phyloP scores from a whole-genome alignment of 2,329 filamentous ascomycete species.

The Colletotrichum spinosum region DNA sequence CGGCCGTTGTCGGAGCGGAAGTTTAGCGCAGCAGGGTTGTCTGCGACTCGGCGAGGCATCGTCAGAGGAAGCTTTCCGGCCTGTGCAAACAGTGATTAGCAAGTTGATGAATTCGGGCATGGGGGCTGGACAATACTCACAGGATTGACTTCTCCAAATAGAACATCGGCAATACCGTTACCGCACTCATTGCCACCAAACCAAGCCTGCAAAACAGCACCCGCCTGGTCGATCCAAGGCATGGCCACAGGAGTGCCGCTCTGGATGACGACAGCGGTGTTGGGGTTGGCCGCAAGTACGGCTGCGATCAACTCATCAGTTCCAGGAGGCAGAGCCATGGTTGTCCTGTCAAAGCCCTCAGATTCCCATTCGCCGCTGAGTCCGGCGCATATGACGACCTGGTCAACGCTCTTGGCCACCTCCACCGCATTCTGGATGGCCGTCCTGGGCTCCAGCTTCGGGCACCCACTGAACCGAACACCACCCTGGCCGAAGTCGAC shows the following conservation, averaged over 20 bases:
- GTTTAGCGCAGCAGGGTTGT: constrained; percentile 78
- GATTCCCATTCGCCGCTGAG: constrained; percentile 59
- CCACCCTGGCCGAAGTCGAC: constrained; percentile 46
- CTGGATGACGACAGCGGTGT: constrained; percentile 69
- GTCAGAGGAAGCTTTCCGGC: constrained; percentile 80
- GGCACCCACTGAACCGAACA: constrained; percentile 43
- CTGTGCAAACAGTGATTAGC: constrained; percentile 50
- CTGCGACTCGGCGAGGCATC: constrained; percentile 71
- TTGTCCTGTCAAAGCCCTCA: constrained; percentile 75
- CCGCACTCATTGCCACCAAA: constrained; percentile 44
- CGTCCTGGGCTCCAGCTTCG: constrained; percentile 37
- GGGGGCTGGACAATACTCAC: constrained; percentile 49
- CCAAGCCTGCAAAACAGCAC: constrained; percentile 45
- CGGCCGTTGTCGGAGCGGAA: constrained; percentile 72
- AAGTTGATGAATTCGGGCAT: background rate
- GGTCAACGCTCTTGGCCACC: constrained; percentile 66
- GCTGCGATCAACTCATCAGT: constrained; percentile 69
- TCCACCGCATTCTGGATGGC: constrained; percentile 38
- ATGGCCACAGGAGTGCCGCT: constrained; percentile 65
- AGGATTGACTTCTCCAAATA: constrained; percentile 43
- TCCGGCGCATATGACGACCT: constrained; percentile 67
- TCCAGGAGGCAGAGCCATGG: constrained; percentile 70
- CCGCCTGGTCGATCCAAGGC: constrained; percentile 63
- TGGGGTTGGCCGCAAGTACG: constrained; percentile 67
- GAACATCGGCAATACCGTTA: constrained; percentile 42